Evolutionary conservation across 2,329 filamentous ascomycete species (phyloP), one percentile per base, ranked within the genome.

Genomic region (Talaromyces sp.): DNA sequence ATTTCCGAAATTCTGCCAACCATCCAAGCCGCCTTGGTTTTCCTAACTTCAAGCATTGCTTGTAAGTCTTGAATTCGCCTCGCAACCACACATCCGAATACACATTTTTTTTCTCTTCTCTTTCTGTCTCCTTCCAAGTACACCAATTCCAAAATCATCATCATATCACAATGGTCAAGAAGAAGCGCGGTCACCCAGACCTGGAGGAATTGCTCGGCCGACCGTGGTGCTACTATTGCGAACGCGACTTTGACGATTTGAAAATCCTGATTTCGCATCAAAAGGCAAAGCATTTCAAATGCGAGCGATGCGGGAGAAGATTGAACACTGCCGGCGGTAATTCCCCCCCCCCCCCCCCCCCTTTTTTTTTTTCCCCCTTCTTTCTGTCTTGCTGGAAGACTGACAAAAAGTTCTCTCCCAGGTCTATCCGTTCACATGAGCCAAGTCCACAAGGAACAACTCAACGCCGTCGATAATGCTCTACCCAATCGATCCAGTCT

Each of bases 201-300:
- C 82, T 97, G 68, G 91, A 98, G 80, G 92, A 98, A 79, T 83
- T 96, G 68, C 85, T 99, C 65, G 81, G 83, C 68, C 89, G 93
- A 62, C 90, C 94, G 56, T 98, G 93, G 93, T 99, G 95, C 81
- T 99, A 96, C 80, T 99, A 99, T 82, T 99, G 95, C 88, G 95
- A 99, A 79, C 90, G 94, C 80, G 94, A 98, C 79, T 99, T 98
- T 75, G 93, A 98, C 76, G 95, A 99, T 76, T 78, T 96, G 54
- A 97, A 96, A 82, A 92, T 98, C 68, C 87, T 99, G 66, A 96
- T 96, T 69, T 93, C 91, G 62, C 95, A 99, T 76, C 95, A 98
- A 73, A 98, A 97, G 76, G 93, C 94, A n/a, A 98, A 98, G 79
- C 95, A 99, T 77, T 98, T 96, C 83, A 97, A 96, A 78, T 99